phyloP scores from a whole-genome alignment of 1,284 basidiomycete species.

The Ceratobasidium sp. region DNA sequence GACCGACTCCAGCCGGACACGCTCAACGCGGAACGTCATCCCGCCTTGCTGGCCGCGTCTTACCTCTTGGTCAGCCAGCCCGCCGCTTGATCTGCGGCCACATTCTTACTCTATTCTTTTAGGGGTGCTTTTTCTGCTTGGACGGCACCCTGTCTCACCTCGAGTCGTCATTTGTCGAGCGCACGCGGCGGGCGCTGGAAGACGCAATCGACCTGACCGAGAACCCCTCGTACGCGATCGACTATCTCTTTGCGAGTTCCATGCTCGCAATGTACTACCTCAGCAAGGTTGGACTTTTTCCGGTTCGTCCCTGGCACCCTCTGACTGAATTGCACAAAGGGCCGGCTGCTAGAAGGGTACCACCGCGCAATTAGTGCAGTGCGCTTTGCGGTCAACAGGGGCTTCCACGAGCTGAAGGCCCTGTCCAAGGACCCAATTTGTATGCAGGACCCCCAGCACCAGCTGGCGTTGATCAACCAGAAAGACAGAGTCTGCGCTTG shows the following conservation, averaged over 20 bases:
- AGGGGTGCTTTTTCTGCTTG: constrained; percentile 37
- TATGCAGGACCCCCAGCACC: constrained; percentile 23
- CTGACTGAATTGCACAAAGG: constrained; percentile 17
- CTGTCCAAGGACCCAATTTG: neutral
- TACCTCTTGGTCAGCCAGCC: constrained; percentile 27
- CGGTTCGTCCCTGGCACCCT: neutral
- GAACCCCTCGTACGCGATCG: constrained; percentile 27
- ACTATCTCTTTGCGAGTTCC: constrained; percentile 31
- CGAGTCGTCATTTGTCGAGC: constrained; percentile 36
- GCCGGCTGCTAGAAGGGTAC: constrained; percentile 35
- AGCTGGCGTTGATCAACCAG: constrained; percentile 18
- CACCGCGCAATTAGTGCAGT: constrained; percentile 35
- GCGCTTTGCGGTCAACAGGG: constrained; percentile 34
- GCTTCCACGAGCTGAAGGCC: constrained; percentile 20
- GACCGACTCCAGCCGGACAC: constrained; percentile 32
- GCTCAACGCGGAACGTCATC: constrained; percentile 35
- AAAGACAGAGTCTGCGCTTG: constrained; percentile 23
- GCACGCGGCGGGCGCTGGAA: constrained; percentile 31
- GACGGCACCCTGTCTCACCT: constrained; percentile 35
- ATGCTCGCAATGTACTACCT: constrained; percentile 31
- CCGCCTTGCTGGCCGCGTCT: constrained; percentile 18
- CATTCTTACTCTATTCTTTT: neutral
- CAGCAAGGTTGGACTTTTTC: constrained; percentile 15
- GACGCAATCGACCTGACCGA: constrained; percentile 36
- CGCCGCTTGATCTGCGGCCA: neutral